Conservation (phyloP, 495 filamentous ascomycete species). For the Aspergillus campestris region DNA sequence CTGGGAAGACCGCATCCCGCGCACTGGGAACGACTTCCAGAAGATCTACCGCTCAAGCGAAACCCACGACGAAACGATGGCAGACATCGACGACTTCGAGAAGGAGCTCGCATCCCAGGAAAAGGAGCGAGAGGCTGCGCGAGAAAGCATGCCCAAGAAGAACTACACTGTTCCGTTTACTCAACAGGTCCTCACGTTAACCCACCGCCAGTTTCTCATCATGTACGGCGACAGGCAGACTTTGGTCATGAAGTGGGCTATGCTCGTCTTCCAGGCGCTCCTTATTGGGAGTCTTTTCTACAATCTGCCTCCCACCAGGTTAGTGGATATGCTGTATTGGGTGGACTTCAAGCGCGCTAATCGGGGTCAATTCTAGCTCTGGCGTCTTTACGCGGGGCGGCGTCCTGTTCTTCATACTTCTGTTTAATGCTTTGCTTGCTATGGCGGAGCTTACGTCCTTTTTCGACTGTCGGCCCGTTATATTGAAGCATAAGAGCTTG, state of each 20-base stretch:
- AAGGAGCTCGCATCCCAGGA: slow-evolving; percentile 35
- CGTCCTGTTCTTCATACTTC: slow-evolving; percentile 64
- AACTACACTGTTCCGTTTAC: slow-evolving; percentile 60
- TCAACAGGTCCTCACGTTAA: slow-evolving; percentile 59
- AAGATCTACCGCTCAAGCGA: slow-evolving; percentile 44
- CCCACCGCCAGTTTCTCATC: slow-evolving; percentile 56
- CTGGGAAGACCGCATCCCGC: slow-evolving; percentile 52
- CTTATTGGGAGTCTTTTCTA: slow-evolving; percentile 75
- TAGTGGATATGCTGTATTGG: slow-evolving; percentile 1
- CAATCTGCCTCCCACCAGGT: slow-evolving; percentile 52
- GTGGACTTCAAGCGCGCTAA: slow-evolving; percentile 1
- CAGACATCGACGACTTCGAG: slow-evolving; percentile 45
- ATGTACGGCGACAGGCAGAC: slow-evolving; percentile 54
- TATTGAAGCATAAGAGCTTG: slow-evolving; percentile 76
- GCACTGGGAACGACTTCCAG: slow-evolving; percentile 51
- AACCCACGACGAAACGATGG: slow-evolving; percentile 20
- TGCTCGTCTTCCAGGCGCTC: slow-evolving; percentile 61
- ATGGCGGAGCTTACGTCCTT: slow-evolving; percentile 66
- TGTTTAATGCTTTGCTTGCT: slow-evolving; percentile 76
- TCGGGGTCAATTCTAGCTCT: slow-evolving; percentile 14
- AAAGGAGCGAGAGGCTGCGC: slow-evolving; percentile 38
- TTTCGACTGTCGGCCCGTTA: slow-evolving; percentile 61
- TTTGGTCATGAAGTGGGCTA: slow-evolving; percentile 44
- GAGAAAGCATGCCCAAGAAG: slow-evolving; percentile 40
- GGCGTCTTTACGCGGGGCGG: slow-evolving; percentile 43